These are phyloP conservation scores for Nothomitra cinnamomea DNA, from an alignment of 2,329 filamentous ascomycete species.

Conservation along the genomic window DNA sequence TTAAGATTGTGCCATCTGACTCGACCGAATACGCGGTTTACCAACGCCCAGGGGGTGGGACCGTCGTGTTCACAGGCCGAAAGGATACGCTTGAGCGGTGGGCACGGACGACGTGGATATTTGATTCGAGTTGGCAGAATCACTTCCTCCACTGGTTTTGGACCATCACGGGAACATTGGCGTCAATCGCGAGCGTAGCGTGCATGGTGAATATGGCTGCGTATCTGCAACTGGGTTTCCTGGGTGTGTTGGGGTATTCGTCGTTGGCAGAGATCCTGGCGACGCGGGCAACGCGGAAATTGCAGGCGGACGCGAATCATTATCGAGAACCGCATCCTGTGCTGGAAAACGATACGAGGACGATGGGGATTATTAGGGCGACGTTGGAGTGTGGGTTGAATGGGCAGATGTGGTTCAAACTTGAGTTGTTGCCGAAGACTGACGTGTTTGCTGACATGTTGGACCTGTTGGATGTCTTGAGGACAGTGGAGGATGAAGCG, in stretches of 20 bases:
- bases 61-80: slow-evolving; percentile 19
- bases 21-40: slow-evolving; percentile 17
- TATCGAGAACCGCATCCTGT: slow-evolving; percentile 7
- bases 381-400: slow-evolving; percentile 11
- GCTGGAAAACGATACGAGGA: slow-evolving; percentile 8
- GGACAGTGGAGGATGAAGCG: neutral
- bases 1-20: slow-evolving; percentile 9
- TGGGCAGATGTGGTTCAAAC: slow-evolving; percentile 12
- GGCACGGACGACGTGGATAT: slow-evolving; percentile 19
- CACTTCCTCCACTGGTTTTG: slow-evolving; percentile 17
- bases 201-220: slow-evolving; percentile 22
- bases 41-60: slow-evolving; percentile 18
- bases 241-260: slow-evolving; percentile 16
- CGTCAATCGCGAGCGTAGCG: slow-evolving; percentile 17
- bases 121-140: slow-evolving; percentile 4
- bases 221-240: slow-evolving; percentile 17
- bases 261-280: slow-evolving; percentile 17
- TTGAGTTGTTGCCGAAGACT: slow-evolving; percentile 13
- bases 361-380: slow-evolving; percentile 12
- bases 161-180: slow-evolving; percentile 16
- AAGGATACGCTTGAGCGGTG: slow-evolving; percentile 17
- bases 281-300: slow-evolving; percentile 15
- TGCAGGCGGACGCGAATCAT: slow-evolving; percentile 10
- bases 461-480: slow-evolving; percentile 9
- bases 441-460: slow-evolving; percentile 14